Evolutionary conservation across 129 eudicot genomes (phyloP), one percentile per base, ranked within the genome.

Genomic region (Centaurea solstitialis): DNA sequence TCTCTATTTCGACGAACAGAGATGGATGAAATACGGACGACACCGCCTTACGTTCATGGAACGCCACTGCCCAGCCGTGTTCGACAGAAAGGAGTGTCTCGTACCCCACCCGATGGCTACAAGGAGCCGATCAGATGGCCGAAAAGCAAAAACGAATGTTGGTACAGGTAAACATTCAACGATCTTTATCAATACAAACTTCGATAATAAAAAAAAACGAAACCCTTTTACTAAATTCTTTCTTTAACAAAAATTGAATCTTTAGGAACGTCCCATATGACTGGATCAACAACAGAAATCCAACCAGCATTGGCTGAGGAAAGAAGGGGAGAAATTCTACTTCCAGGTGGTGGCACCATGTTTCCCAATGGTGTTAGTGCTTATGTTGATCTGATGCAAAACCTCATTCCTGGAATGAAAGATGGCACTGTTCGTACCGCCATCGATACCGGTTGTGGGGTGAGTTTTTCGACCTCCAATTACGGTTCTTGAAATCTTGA

Each of bases 381-480:
- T 17, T 96, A 96, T 65, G 97, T 93, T 57, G 98, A 96, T 88
- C 65, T 91, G 67, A 96, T 96, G 98, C 88, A 88, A 82, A 92
- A 91, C 80, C 75, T 96, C 70, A 91, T 96, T 67, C 98, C 99
- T 3, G 93, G 87, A 80, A 96, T 96, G 99, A 93, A 89, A 88
- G 99, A 96, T 40, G 99, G 99, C 2, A 89, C 98, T 70, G 41
- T 96, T 53, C 88, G 98, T 39, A 96, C 99, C 40, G 97, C 99
- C 87, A 96, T 96, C 70, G 99, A 96, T 83, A 96, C 99, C 64
- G 99, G 99, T 18, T 96, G 99, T 85, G 99, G 99, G 92, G 99
- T 96, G 80, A 91, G 99, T 89, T 83, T 71, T 39, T 20, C 3
- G 1, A 28, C n/a, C 33, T 68, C 12, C n/a, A 40, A 38, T 10